These are phyloP conservation scores for Noccaea bulbosa DNA, from an alignment of 345 rosid genomes.

Conservation along the genomic window DNA sequence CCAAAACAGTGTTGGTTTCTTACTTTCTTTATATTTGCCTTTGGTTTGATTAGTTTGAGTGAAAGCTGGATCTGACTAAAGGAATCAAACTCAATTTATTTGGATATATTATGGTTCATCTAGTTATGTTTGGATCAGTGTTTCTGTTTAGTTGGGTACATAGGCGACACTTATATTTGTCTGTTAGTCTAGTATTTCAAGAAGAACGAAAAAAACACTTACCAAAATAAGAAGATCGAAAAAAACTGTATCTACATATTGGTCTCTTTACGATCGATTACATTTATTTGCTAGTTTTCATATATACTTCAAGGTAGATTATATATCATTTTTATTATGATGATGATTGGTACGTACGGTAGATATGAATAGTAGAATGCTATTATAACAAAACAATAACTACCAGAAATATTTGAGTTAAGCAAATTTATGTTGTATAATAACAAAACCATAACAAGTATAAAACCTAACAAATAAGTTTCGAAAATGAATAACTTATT, in stretches of 20 bases:
- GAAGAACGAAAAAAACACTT: too few relatives aligned
- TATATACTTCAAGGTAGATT: neutral
- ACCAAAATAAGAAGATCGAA: too few relatives aligned
- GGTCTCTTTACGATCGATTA: neutral
- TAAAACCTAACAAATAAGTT: too few relatives aligned
- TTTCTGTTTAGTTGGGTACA: neutral
- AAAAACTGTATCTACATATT: neutral
- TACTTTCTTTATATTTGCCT: neutral
- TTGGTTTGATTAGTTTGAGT: constrained; percentile 12
- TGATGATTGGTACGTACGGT: too few relatives aligned
- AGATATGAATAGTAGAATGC: too few relatives aligned
- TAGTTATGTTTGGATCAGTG: neutral
- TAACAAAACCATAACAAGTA: too few relatives aligned
- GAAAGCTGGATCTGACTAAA: neutral
- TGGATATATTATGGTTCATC: neutral
- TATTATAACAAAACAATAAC: neutral
- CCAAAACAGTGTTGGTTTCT: neutral
- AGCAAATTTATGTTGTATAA: too few relatives aligned
- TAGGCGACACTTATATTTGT: too few relatives aligned
- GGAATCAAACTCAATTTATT: neutral
- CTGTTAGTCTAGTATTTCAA: neutral
- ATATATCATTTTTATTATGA: neutral
- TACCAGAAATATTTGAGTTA: too few relatives aligned
- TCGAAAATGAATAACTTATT: too few relatives aligned
- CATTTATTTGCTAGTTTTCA: neutral